A percentile compares a stretch with the other conserved stretches of the same genome.
Evolutionary conservation across 73 alveolate genomes (phyloP).

Genomic region (Stentor roeselii): DNA sequence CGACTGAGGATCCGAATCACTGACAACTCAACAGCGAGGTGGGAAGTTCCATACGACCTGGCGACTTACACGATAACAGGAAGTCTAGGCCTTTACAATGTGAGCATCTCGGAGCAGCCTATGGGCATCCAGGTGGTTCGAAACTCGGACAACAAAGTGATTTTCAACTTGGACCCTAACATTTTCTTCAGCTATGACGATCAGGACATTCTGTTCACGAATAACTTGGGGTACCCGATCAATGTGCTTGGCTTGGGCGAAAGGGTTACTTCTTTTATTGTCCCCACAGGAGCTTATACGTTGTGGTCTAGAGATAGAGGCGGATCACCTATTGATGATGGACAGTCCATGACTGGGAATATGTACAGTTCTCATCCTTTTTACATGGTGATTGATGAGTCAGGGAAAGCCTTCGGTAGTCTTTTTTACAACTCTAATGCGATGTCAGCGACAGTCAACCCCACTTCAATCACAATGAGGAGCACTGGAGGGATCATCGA

Average conservation of each 20-base stretch:
- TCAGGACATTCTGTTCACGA: too few relatives aligned
- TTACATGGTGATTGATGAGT: slow-evolving; percentile 66
- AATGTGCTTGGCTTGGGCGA: slow-evolving; percentile 64
- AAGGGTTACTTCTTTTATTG: slow-evolving; percentile 45
- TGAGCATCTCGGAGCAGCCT: too few relatives aligned
- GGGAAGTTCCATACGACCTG: too few relatives aligned
- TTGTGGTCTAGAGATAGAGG: slow-evolving; percentile 58
- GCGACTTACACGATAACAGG: too few relatives aligned
- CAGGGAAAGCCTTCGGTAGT: slow-evolving; percentile 46
- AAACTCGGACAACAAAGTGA: too few relatives aligned
- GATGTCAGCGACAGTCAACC: slow-evolving; percentile 77
- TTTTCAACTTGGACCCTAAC: too few relatives aligned
- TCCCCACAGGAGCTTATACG: slow-evolving; percentile 37
- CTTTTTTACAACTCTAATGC: slow-evolving; percentile 62
- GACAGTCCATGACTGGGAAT: slow-evolving; percentile 72
- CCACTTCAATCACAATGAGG: slow-evolving; percentile 46
- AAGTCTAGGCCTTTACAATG: too few relatives aligned
- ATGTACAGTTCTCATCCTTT: slow-evolving; percentile 88
- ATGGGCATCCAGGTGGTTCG: too few relatives aligned
- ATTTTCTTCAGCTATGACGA: too few relatives aligned
- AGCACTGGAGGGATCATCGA: slow-evolving; percentile 79
- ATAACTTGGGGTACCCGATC: too few relatives aligned
- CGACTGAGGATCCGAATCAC: too few relatives aligned
- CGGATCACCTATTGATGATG: slow-evolving; percentile 72
- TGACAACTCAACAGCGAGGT: too few relatives aligned